Evolutionary conservation across 768 basidiomycete species (phyloP).

Genomic region (Mycena belliarum): DNA sequence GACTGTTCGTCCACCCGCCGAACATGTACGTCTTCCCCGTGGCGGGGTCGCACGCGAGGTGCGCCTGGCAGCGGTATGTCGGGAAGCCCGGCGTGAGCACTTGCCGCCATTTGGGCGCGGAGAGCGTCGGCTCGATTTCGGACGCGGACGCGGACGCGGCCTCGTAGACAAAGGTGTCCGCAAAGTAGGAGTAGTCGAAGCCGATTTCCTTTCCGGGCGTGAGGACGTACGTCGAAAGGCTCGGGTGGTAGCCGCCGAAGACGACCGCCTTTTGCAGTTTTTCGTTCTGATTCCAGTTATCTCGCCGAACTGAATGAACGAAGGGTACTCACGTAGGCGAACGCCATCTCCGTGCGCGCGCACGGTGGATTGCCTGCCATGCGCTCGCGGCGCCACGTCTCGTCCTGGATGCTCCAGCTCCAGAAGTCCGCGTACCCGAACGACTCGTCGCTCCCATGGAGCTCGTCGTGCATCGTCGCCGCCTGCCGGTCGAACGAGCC

Average conservation of each 20-base stretch:
- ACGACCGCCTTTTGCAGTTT: not conserved
- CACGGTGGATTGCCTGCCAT: constrained; percentile 33
- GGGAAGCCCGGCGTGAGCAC: not conserved
- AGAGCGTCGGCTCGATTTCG: not conserved
- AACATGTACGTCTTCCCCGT: not conserved
- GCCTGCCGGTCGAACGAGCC: constrained; percentile 37
- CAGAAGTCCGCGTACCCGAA: constrained; percentile 31
- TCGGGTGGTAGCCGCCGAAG: not conserved
- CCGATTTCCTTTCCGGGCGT: not conserved
- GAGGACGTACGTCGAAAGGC: not conserved
- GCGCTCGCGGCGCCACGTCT: constrained; percentile 33
- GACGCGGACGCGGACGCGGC: not conserved
- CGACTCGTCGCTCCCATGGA: constrained; percentile 21
- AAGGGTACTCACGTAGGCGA: constrained; percentile 25
- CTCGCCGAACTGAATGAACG: too few relatives aligned
- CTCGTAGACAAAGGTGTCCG: not conserved
- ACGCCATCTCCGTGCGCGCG: constrained; percentile 32
- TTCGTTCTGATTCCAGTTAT: too few relatives aligned
- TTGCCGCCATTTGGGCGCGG: not conserved
- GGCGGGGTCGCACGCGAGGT: not conserved
- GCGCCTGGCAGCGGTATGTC: not conserved
- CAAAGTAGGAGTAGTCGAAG: not conserved
- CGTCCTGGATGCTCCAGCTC: constrained; percentile 32
- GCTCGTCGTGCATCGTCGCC: constrained; percentile 26
- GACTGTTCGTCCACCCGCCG: not conserved